Evolutionary conservation across 331 rosid species (phyloP).

Genomic region (Quercus lobata): DNA sequence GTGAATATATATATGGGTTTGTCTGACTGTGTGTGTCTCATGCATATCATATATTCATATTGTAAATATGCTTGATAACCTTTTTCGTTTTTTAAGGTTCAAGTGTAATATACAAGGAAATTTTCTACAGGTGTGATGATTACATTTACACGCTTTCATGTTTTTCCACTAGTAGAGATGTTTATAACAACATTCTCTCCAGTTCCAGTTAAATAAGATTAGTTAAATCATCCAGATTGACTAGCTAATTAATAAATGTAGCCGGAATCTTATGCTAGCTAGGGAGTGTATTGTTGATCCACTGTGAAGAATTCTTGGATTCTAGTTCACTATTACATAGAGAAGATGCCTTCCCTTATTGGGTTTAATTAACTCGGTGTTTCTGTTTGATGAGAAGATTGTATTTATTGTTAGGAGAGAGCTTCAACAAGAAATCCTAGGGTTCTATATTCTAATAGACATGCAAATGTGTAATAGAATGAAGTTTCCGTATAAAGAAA

Average conservation of each 20-base stretch:
- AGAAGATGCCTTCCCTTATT: conserved; percentile 20
- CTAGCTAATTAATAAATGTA: background rate
- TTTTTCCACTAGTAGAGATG: background rate
- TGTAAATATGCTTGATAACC: background rate
- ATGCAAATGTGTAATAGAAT: conserved; percentile 31
- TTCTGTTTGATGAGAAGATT: conserved; percentile 47
- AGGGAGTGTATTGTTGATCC: conserved; percentile 25
- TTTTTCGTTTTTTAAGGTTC: background rate
- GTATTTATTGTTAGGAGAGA: conserved; percentile 44
- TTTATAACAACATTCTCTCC: background rate
- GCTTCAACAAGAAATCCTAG: conserved; percentile 24
- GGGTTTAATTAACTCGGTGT: conserved; percentile 26
- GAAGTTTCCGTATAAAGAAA: conserved; percentile 39
- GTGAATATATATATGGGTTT: too few species aligned
- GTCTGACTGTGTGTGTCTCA: too few species aligned
- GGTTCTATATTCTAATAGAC: conserved; percentile 7
- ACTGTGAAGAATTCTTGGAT: conserved; percentile 18
- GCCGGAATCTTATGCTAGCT: background rate
- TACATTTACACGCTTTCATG: background rate
- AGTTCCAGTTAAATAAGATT: background rate
- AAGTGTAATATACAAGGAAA: background rate
- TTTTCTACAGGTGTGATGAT: background rate
- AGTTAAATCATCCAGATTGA: background rate
- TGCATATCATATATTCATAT: too few species aligned
- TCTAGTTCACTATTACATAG: conserved; percentile 26